Base-by-base conservation (phyloP, 805 yeast genomes). In the Jamesozyma lodderae region DNA sequence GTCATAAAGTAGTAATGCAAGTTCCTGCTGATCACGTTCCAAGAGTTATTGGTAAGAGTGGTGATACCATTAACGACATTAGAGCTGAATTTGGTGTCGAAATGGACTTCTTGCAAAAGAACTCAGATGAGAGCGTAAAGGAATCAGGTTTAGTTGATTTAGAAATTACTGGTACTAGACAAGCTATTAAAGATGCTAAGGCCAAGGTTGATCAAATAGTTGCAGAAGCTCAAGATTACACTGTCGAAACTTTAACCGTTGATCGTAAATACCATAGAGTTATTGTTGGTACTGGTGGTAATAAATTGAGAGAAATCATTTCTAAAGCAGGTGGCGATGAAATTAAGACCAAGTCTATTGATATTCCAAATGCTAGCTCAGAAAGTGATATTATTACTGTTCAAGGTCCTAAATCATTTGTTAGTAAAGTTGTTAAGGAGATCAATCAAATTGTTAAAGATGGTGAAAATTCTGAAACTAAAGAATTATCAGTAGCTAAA, bases 31-130 rank as follows among this genome's bases (percentile, higher is more conserved):
- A 71, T 43, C 79, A 86, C n/a, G 72, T 90, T 42, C 72, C 96
- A 16, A 72, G 86, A 55, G 78, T 92, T 41, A 87, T 92, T 57
- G 98, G 98, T 52, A 86, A 82, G 54, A 69, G 71, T 43, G 96
- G 97, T 57, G 90, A 84, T 44, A 73, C 72, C 36, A 81, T 92
- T 53, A 82, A 79, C 45, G 84, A 81, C 53, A 79, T 94, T 41
- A 75, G 84, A 44, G 87, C 80, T 41, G 69, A 63, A 37, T 59
- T 61, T 36, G 70, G 68, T 35, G 75, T 78, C 36, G 79, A 78
- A 47, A 68, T 75, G 58, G 65, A 65, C 35, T 64, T 68, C 41
- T 43, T 55, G 36, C 60, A 57, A 39, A 60, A 55, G 41, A 58
- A 58, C 24, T 69, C 66, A 18, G 68, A 66, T 35, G 60, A 59